phyloP scores from a whole-genome alignment of 305 asterid genomes.

The Ruellia speciosa region DNA sequence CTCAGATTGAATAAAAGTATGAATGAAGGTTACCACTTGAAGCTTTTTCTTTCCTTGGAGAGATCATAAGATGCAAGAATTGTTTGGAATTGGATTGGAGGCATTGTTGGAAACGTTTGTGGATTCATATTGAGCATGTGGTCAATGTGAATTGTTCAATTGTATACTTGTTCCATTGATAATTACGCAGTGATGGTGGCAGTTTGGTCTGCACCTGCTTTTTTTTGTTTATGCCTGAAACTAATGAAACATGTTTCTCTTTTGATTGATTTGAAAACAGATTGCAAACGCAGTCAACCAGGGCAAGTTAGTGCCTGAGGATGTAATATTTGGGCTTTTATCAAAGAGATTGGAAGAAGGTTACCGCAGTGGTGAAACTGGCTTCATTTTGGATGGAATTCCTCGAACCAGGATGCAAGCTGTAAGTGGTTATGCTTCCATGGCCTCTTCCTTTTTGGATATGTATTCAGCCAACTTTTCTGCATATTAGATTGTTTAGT shows the following conservation, averaged over 20 bases:
- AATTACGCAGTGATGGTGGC: slow-evolving; percentile 3
- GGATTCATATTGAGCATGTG: too few relatives aligned
- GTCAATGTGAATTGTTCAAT: neutral
- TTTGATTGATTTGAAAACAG: slow-evolving; percentile 23
- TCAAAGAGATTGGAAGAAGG: slow-evolving; percentile 86
- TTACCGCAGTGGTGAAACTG: slow-evolving; percentile 67
- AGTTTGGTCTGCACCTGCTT: neutral
- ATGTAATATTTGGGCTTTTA: slow-evolving; percentile 62
- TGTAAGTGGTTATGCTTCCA: slow-evolving; percentile 30
- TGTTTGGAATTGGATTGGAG: neutral
- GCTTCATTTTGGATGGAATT: slow-evolving; percentile 86
- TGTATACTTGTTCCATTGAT: neutral
- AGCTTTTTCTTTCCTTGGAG: too few relatives aligned
- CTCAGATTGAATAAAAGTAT: too few relatives aligned
- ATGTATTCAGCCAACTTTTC: neutral
- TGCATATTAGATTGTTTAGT: too few relatives aligned
- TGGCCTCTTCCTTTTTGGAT: neutral
- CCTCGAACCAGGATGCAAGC: slow-evolving; percentile 82
- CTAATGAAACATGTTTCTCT: neutral
- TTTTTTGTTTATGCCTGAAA: neutral
- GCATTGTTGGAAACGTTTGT: too few relatives aligned
- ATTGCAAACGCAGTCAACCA: slow-evolving; percentile 61
- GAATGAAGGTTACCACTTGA: too few relatives aligned
- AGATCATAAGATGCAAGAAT: too few relatives aligned
- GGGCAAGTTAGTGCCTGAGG: slow-evolving; percentile 71